Evolutionary conservation across 768 basidiomycete genomes (phyloP).

Genomic region (Russula olivacea): DNA sequence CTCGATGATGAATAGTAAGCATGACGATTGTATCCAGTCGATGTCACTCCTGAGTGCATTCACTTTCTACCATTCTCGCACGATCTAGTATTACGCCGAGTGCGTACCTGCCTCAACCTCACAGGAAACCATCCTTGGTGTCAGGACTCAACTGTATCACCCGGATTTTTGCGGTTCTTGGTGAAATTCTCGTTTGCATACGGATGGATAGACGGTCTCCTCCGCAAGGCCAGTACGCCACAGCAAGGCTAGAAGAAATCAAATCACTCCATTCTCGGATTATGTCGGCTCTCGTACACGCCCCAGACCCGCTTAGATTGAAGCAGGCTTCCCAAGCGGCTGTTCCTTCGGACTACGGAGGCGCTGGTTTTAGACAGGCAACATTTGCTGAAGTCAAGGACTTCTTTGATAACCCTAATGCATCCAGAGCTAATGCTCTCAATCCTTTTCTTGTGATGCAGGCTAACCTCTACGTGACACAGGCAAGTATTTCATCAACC

Average conservation of each 20-base stretch:
- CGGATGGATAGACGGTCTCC: slow-evolving; percentile 83
- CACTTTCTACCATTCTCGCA: slow-evolving; percentile 1
- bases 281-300: slow-evolving; percentile 63
- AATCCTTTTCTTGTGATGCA: slow-evolving; percentile 92
- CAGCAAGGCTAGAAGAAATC: slow-evolving; percentile 78
- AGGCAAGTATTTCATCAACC: slow-evolving; percentile 44
- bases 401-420: slow-evolving; percentile 89
- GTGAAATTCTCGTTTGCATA: slow-evolving; percentile 82
- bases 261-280: slow-evolving; percentile 74
- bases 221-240: slow-evolving; percentile 79
- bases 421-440: slow-evolving; percentile 74
- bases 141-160: slow-evolving; percentile 85
- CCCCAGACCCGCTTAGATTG: slow-evolving; percentile 68
- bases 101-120: slow-evolving; percentile 81
- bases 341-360: slow-evolving; percentile 55
- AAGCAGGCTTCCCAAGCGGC: slow-evolving; percentile 49
- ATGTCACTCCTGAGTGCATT: slow-evolving; percentile 16
- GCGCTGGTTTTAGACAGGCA: slow-evolving; percentile 69
- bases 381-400: slow-evolving; percentile 87
- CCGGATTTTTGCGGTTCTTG: slow-evolving; percentile 77
- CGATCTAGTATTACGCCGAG: slow-evolving; percentile 67
- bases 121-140: slow-evolving; percentile 76
- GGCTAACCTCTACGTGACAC: slow-evolving; percentile 87
- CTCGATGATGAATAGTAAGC: slow-evolving; percentile 86
- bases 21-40: slow-evolving; percentile 22